Conservation (phyloP, 73 alveolate genomes). For the Paramecium sonneborni region DNA sequence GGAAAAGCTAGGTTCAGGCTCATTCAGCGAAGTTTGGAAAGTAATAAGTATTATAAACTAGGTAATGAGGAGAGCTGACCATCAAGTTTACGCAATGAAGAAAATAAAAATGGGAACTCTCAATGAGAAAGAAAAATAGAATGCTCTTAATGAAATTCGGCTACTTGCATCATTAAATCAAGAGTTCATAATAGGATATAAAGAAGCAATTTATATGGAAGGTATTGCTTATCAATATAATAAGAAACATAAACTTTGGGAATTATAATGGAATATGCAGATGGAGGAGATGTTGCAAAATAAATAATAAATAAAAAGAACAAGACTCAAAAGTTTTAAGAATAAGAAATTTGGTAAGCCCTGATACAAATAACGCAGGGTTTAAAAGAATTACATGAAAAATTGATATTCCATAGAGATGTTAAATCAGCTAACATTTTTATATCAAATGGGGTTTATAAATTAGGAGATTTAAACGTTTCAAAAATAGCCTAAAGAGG, state of each 20-base stretch:
- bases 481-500: conserved; percentile 86
- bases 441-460: conserved; percentile 77
- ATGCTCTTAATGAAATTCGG: conserved; percentile 79
- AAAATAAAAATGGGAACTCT: conserved; percentile 75
- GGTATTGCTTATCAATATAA: conserved; percentile 54
- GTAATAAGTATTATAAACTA: conserved; percentile 29
- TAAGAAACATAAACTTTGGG: conserved; percentile 74
- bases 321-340: conserved; percentile 71
- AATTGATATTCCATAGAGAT: conserved; percentile 87
- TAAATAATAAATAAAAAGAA: conserved; percentile 75
- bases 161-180: conserved; percentile 73
- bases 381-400: conserved; percentile 82
- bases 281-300: conserved; percentile 85
- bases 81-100: conserved; percentile 78
- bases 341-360: conserved; percentile 88
- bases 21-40: conserved; percentile 74
- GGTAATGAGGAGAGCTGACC: conserved; percentile 71
- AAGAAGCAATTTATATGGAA: conserved; percentile 81
- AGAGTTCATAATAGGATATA: conserved; percentile 80
- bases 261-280: conserved; percentile 92
- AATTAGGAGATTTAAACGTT: conserved; percentile 92
- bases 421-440: conserved; percentile 91
- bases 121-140: conserved; percentile 74
- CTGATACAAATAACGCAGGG: conserved; percentile 84
- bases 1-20: conserved; percentile 72